phyloP scores from a whole-genome alignment of 2,329 filamentous ascomycete genomes.

The Xylariaceae sp. region DNA sequence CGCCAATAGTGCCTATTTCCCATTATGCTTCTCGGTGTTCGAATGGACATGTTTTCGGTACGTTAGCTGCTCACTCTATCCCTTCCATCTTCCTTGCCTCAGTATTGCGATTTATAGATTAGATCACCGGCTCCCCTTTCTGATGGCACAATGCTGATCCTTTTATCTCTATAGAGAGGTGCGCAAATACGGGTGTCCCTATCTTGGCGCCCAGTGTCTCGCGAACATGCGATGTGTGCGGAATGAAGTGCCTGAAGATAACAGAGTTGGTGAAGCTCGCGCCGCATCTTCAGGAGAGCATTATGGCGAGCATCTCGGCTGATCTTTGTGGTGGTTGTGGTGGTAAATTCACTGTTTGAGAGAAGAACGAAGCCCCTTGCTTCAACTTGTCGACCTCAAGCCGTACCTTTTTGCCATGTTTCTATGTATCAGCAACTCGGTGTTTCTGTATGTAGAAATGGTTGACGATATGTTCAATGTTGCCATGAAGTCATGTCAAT shows the following conservation, averaged over 20 bases:
- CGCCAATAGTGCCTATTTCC: conserved; percentile 29
- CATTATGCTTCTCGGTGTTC: conserved; percentile 37
- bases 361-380: not conserved
- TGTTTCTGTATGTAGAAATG: too few relatives aligned
- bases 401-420: too few relatives aligned
- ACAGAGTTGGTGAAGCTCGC: conserved; percentile 35
- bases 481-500: too few relatives aligned
- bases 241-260: conserved; percentile 44
- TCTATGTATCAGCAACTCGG: too few relatives aligned
- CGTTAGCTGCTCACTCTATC: conserved; percentile 1
- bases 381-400: not conserved
- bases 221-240: conserved; percentile 51
- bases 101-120: not conserved
- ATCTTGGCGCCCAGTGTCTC: conserved; percentile 51
- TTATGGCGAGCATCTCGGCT: conserved; percentile 26
- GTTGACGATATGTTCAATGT: too few relatives aligned
- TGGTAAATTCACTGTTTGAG: conserved; percentile 26
- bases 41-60: conserved; percentile 38
- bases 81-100: not conserved
- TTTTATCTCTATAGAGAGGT: conserved; percentile 39
- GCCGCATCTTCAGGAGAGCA: conserved; percentile 21
- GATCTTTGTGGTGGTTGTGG: conserved; percentile 30
- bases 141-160: not conserved
- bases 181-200: conserved; percentile 49
- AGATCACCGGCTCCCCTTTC: not conserved